These are phyloP conservation scores for Cutaneotrichosporon sp. DNA, from an alignment of 1,284 basidiomycete genomes.

Conservation along the genomic window DNA sequence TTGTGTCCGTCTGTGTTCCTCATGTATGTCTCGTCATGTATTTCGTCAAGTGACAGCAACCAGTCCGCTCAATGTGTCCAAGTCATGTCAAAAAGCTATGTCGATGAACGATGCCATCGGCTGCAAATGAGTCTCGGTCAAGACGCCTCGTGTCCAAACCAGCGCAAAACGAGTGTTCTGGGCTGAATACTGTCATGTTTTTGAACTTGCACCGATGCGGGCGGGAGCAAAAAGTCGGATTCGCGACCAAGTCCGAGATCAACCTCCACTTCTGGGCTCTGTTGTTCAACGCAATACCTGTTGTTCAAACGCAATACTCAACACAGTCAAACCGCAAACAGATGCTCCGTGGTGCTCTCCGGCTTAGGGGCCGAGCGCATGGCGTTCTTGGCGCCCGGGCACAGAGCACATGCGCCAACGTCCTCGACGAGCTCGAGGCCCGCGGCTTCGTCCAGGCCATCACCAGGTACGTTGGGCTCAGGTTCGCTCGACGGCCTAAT, in stretches of 20 bases:
- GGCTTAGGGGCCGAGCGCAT: not conserved
- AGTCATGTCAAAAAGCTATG: too few species aligned
- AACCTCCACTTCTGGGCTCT: not conserved
- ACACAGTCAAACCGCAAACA: not conserved
- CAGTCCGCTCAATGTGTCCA: too few species aligned
- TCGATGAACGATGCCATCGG: too few species aligned
- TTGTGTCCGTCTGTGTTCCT: too few species aligned
- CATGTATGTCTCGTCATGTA: too few species aligned
- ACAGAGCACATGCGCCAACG: conserved; percentile 5
- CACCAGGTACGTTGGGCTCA: conserved; percentile 44
- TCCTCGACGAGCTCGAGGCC: conserved; percentile 47
- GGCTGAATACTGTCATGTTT: too few species aligned
- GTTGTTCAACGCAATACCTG: not conserved
- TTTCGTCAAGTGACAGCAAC: too few species aligned
- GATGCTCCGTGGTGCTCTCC: not conserved
- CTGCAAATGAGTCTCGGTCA: too few species aligned
- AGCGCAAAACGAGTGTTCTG: too few species aligned
- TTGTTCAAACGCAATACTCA: too few species aligned
- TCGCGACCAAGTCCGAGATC: not conserved
- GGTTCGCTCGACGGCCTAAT: not conserved
- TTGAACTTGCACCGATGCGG: too few species aligned
- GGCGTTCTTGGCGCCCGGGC: not conserved
- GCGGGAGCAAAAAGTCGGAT: conserved; percentile 5
- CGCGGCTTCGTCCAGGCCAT: conserved; percentile 50
- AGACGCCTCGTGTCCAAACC: too few species aligned